Conservation (phyloP, 768 basidiomycete species). For the Leccinellum albellum region DNA sequence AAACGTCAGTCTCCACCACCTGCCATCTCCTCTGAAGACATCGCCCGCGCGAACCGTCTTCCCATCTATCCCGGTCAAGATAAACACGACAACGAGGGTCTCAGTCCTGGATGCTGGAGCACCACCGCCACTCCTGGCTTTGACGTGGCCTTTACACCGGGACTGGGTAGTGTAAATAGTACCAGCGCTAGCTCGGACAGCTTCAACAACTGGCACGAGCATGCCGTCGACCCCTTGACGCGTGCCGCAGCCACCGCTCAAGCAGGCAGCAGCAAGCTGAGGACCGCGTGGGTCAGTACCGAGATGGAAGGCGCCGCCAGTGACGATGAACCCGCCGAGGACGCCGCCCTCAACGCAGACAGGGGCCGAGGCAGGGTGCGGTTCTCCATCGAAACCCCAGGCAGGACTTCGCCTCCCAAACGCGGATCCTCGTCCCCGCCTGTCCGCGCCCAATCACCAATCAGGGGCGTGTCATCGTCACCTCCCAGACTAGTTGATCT, state of each 20-base stretch:
- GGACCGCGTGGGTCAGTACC: slow-evolving; percentile 39
- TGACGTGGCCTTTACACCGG: slow-evolving; percentile 18
- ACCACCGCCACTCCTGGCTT: slow-evolving; percentile 73
- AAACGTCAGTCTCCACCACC: slow-evolving; percentile 34
- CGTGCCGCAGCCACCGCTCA: slow-evolving; percentile 17
- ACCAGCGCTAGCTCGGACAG: slow-evolving; percentile 16
- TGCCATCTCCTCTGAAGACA: slow-evolving; percentile 26
- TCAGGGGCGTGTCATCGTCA: slow-evolving; percentile 11
- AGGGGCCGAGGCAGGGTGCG: slow-evolving; percentile 9
- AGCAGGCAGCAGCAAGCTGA: slow-evolving; percentile 18
- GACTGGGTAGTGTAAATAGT: slow-evolving; percentile 19
- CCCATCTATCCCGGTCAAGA: slow-evolving; percentile 20
- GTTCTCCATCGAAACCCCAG: slow-evolving; percentile 21
- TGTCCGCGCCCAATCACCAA: background rate
- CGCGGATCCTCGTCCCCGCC: slow-evolving; percentile 10
- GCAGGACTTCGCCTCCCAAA: slow-evolving; percentile 11
- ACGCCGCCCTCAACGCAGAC: slow-evolving; percentile 9
- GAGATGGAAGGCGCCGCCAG: slow-evolving; percentile 37
- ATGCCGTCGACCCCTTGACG: slow-evolving; percentile 29
- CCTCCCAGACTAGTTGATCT: slow-evolving; percentile 17
- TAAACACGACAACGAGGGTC: slow-evolving; percentile 30
- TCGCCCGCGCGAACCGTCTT: slow-evolving; percentile 29
- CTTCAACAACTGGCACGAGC: slow-evolving; percentile 28
- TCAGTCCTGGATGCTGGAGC: slow-evolving; percentile 65
- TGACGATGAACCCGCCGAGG: slow-evolving; percentile 26